A percentile compares a stretch with the other conserved stretches of the same genome.
Conservation (phyloP, 768 basidiomycete species). For the Fibroporia radiculosa region DNA sequence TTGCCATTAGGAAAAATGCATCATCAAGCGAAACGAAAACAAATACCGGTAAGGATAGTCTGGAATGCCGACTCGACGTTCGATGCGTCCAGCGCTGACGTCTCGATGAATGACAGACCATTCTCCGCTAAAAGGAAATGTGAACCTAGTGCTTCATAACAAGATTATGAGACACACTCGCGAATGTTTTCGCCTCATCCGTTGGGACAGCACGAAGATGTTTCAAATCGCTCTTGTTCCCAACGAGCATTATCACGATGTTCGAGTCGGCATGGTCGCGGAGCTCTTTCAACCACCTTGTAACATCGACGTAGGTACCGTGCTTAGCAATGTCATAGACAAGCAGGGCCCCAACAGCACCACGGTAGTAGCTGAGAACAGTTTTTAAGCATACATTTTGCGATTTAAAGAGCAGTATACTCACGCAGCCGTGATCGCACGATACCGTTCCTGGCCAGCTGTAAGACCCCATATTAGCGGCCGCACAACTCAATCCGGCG, state of each 20-base stretch:
- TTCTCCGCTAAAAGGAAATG: constrained; percentile 63
- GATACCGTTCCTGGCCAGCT: constrained; percentile 97
- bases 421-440: constrained; percentile 94
- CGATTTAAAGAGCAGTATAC: constrained; percentile 21
- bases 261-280: constrained; percentile 81
- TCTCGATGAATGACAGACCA: constrained; percentile 92
- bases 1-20: constrained; percentile 2
- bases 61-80: constrained; percentile 99
- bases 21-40: background rate
- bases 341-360: constrained; percentile 86
- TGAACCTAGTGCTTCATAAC: background rate
- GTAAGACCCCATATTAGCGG: background rate
- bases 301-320: constrained; percentile 89
- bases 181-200: constrained; percentile 91
- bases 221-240: constrained; percentile 81
- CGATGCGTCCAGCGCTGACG: constrained; percentile 98
- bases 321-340: constrained; percentile 95
- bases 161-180: constrained; percentile 45
- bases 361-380: constrained; percentile 81
- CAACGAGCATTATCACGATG: constrained; percentile 20
- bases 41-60: constrained; percentile 83
- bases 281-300: constrained; percentile 94
- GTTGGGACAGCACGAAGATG: constrained; percentile 94
- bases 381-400: background rate
- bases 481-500: background rate